Base-by-base conservation (phyloP, 1,284 basidiomycete genomes). In the Bondarzewia mesenterica region DNA sequence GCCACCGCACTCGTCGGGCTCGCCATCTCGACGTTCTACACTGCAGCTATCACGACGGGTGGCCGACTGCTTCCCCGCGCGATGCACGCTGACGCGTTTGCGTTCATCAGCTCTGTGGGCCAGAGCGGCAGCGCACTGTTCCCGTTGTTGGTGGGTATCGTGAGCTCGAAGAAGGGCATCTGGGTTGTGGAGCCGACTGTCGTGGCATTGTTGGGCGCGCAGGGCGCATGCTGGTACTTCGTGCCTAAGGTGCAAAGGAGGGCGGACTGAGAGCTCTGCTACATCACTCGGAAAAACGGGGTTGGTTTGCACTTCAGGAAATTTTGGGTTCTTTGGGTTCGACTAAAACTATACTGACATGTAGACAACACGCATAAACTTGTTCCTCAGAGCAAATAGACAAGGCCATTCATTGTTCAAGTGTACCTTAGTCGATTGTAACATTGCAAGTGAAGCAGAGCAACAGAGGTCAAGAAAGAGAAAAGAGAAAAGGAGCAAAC, bases 121-220 rank as follows among this genome's bases (percentile, higher is more conserved):
- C 62, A 66, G 52, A 64, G 60, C 52, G 64, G 63, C 6, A 64
- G 63, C 49, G 63, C 63, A 25, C 56, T 64, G 38, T 66, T 63
- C 59, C 63, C 64, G 38, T 55, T 66, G 43, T 50, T 66, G n/a
- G 54, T 63, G 38, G 63, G 63, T 36, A 40, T 64, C n/a, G 61
- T 64, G 52, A 64, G 62, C 50, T 63, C 61, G 38, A 63, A 60
- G 51, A 60, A 58, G 32, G 64, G 62, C 2, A 63, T 66, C 10
- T 66, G 62, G 62, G 59, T 63, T 20, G 61, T 64, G 12, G 60
- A 62, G 51, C 61, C 60, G 8, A 62, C 59, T 1, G 60, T 60
- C 1, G 54, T 61, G 2, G 58, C 60, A 2, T 48, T 62, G 26
- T 51, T 63, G 8, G 60, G 59, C 10, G 59, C 58, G 14, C 60